Evolutionary conservation across 75 land plant species (phyloP).

Genomic region (Selaginella tamariscina): DNA sequence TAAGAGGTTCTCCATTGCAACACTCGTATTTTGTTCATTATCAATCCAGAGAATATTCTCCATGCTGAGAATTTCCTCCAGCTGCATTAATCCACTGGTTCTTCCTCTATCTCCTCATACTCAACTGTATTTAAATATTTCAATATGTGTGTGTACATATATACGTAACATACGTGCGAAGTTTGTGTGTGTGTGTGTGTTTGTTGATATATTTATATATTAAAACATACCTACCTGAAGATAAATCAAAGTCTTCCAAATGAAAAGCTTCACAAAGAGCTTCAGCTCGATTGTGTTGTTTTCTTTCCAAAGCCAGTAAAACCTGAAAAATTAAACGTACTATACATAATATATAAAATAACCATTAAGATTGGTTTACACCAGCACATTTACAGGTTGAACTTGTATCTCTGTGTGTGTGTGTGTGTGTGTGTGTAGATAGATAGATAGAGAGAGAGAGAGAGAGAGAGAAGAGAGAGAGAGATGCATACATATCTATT

Average conservation of each 20-base stretch:
- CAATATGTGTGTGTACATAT: no score
- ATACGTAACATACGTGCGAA: no score
- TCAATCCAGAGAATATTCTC: slow-evolving; percentile 60
- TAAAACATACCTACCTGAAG: slow-evolving; percentile 2
- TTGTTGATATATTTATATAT: no score
- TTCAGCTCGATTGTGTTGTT: not conserved
- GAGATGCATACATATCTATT: no score
- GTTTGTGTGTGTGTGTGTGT: no score
- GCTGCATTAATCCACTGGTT: slow-evolving; percentile 18
- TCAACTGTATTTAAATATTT: no score
- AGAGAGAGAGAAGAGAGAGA: not conserved
- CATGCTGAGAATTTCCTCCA: slow-evolving; percentile 22
- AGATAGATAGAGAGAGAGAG: not conserved
- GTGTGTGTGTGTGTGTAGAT: not conserved
- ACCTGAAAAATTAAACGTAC: not conserved
- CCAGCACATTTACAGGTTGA: not conserved
- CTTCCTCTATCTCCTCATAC: no score
- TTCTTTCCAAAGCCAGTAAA: not conserved
- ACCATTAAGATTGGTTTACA: no score
- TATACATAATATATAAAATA: not conserved
- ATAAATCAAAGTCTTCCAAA: not conserved
- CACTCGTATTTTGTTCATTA: slow-evolving; percentile 23
- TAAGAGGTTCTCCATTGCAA: slow-evolving; percentile 33
- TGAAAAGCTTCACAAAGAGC: not conserved
- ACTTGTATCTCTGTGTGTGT: not conserved